Evolutionary conservation across 1,284 basidiomycete species (phyloP).

Genomic region (Puccinia horiana): DNA sequence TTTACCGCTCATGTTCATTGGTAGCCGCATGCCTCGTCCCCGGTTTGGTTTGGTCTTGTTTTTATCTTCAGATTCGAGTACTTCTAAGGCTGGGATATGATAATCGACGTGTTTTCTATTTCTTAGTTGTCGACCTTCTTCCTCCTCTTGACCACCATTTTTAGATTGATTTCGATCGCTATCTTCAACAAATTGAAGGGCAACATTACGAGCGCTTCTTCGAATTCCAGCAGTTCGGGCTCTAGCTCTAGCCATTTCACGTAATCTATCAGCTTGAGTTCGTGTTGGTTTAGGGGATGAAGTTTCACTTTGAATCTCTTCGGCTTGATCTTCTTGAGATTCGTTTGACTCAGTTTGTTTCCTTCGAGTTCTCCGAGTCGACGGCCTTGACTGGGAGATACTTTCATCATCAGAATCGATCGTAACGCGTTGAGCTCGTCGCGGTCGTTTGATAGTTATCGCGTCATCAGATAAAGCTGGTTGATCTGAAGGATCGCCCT

Average conservation of each 20-base stretch:
- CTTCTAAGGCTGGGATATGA: slow-evolving; percentile 56
- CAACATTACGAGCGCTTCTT: slow-evolving; percentile 17
- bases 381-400: not conserved
- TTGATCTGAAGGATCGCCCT: slow-evolving; percentile 53
- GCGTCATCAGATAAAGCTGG: slow-evolving; percentile 61
- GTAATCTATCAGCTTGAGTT: not conserved
- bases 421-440: slow-evolving; percentile 62
- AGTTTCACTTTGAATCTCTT: slow-evolving; percentile 5
- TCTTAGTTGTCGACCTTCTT: slow-evolving; percentile 41
- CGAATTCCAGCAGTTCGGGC: slow-evolving; percentile 8
- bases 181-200: slow-evolving; percentile 1
- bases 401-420: slow-evolving; percentile 33
- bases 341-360: slow-evolving; percentile 59
- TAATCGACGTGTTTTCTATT: slow-evolving; percentile 57
- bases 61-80: slow-evolving; percentile 56
- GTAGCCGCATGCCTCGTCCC: slow-evolving; percentile 63
- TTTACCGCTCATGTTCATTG: slow-evolving; percentile 74
- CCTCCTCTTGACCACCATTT: slow-evolving; percentile 40
- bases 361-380: slow-evolving; percentile 34
- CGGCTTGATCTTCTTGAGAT: slow-evolving; percentile 42
- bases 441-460: slow-evolving; percentile 61
- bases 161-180: slow-evolving; percentile 6
- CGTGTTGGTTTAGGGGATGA: not conserved
- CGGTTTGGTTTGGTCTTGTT: slow-evolving; percentile 20
- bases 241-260: not conserved